Evolutionary conservation across 176 grass and related monocot genomes (phyloP).

Genomic region (Tillandsia leiboldiana): DNA sequence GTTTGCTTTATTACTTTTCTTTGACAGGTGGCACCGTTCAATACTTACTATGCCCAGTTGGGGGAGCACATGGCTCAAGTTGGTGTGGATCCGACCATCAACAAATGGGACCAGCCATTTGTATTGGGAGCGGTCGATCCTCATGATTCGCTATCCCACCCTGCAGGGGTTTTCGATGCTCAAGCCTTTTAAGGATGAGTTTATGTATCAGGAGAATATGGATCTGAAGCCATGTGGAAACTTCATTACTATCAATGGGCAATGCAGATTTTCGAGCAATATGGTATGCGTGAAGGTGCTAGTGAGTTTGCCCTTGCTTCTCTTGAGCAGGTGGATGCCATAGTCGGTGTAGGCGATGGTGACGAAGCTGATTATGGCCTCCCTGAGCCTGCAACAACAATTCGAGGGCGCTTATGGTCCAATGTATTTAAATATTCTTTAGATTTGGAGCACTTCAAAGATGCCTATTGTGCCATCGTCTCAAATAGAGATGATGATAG

Average conservation of each 20-base stretch:
- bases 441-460: no score
- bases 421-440: no score
- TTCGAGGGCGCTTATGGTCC: no score
- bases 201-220: constrained; percentile 42
- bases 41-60: constrained; percentile 82
- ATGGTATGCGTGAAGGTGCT: constrained; percentile 63
- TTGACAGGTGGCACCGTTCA: constrained; percentile 93
- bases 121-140: constrained; percentile 87
- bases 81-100: constrained; percentile 57
- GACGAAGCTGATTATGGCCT: no score
- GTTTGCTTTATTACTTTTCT: constrained; percentile 19
- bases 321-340: no score
- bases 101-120: constrained; percentile 92
- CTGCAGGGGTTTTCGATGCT: constrained; percentile 78
- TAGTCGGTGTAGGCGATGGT: no score
- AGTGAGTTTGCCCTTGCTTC: constrained; percentile 89
- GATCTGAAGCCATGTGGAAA: constrained; percentile 54
- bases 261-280: constrained; percentile 82
- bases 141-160: constrained; percentile 87
- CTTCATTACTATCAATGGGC: constrained; percentile 92
- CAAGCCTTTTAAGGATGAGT: constrained; percentile 40
- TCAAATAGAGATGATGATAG: no score
- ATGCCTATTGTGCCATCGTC: no score
- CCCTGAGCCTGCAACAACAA: no score
- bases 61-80: constrained; percentile 65